Base-by-base conservation (phyloP, 139 green algal species). In the Volvox africanus region DNA sequence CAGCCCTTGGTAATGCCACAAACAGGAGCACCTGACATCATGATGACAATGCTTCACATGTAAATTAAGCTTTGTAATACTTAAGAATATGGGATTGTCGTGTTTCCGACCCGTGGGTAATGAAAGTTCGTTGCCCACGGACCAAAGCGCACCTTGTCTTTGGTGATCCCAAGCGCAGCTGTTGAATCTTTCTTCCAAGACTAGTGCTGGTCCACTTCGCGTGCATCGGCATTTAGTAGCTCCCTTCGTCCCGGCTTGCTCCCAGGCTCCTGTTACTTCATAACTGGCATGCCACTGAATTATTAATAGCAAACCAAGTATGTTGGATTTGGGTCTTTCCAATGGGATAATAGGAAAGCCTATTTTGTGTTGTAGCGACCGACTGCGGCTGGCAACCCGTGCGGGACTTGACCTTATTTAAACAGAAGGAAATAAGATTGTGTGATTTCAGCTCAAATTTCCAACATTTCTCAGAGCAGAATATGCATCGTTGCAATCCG, bases 101-200 rank as follows among this genome's bases (percentile, higher is more conserved):
- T 19, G 28, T 73, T 86, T 86, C 11, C 50, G 78, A 84, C 78
- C 78, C 78, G 78, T 84, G 78, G 78, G 78, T 35, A 67, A 61
- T 82, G 24, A 61, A 65, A 84, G 78, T 84, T 84, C 78, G 78
- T 84, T 84, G 32, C 78, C 36, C 20, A 26, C 78, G 22, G 2
- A 84, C 62, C 37, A 67, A 55, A 55, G 32, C 78, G 19, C 78
- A 84, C 78, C 78, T 67, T 84, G 18, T 26, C 37, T 68, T 22
- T 26, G 78, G 32, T 19, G 78, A 84, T 67, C 36, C 78, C 17
- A 37, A 22, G 36, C 78, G 78, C 17, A 84, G 78, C 18, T 21
- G 16, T 2, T 2, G 37, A 19, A 84, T 32, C 30, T 26, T 26
- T 32, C 78, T 84, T 1, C 78, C 37, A 24, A 84, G 22, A 2